Percentiles rank a stretch among this genome's conserved stretches.
phyloP scores from a whole-genome alignment of 1,139 yeast genomes.

The Saccharomycopsis crataegensis region DNA sequence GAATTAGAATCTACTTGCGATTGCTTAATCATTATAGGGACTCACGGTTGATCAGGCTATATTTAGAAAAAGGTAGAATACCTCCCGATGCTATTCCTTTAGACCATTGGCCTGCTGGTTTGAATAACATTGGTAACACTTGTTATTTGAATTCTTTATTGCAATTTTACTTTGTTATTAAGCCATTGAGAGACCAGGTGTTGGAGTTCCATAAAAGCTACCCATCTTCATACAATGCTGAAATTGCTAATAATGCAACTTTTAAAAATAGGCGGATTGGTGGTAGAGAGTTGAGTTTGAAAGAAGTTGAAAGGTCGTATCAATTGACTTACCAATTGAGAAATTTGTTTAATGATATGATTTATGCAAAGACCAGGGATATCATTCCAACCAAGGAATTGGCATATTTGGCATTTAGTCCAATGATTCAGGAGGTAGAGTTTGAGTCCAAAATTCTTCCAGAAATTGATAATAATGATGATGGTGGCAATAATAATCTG shows the following conservation, averaged over 20 bases:
- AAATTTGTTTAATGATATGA: conserved; percentile 62
- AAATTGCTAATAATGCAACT: conserved; percentile 26
- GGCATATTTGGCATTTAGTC: conserved; percentile 83
- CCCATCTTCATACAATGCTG: conserved; percentile 25
- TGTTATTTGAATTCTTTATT: conserved; percentile 86
- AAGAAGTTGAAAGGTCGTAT: conserved; percentile 72
- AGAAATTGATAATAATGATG: conserved; percentile 8
- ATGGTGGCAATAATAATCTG: background rate
- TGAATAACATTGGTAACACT: conserved; percentile 91
- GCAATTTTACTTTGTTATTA: conserved; percentile 82
- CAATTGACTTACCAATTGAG: conserved; percentile 72
- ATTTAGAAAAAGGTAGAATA: conserved; percentile 48
- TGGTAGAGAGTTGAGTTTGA: conserved; percentile 66
- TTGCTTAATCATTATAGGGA: conserved; percentile 29
- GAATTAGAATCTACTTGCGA: conserved; percentile 44
- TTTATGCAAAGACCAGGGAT: conserved; percentile 51
- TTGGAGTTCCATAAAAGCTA: conserved; percentile 36
- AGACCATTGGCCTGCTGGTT: conserved; percentile 79
- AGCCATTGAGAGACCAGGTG: conserved; percentile 68
- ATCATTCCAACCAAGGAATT: conserved; percentile 79
- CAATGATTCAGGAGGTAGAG: conserved; percentile 58
- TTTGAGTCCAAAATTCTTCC: conserved; percentile 30
- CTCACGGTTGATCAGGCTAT: conserved; percentile 47
- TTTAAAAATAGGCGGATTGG: conserved; percentile 61
- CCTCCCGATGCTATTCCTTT: conserved; percentile 55